Percentiles rank a stretch among this genome's conserved stretches.
These are phyloP conservation scores for Pichia cephalocereana DNA, from an alignment of 805 yeast species.

Conservation along the genomic window DNA sequence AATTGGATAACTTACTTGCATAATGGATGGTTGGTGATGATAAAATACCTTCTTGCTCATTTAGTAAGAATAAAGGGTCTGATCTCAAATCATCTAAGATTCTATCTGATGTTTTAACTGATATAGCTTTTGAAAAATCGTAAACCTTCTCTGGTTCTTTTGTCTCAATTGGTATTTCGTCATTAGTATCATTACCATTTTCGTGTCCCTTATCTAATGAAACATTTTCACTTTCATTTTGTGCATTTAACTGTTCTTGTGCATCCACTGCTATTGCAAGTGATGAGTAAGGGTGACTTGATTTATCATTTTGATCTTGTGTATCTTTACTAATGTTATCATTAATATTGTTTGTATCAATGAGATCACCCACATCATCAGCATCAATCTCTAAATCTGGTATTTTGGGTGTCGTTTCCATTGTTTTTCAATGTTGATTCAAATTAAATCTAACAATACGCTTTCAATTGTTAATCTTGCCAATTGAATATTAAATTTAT, in stretches of 20 bases:
- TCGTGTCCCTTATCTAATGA: not conserved
- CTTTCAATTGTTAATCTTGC: too few species aligned
- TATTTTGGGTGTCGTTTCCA: not conserved
- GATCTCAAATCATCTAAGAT: slow-evolving; percentile 54
- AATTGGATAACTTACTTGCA: slow-evolving; percentile 9
- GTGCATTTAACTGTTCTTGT: not conserved
- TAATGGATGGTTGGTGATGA: slow-evolving; percentile 28
- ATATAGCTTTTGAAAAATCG: slow-evolving; percentile 16
- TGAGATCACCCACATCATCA: not conserved
- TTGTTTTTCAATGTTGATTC: too few species aligned
- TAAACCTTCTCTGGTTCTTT: slow-evolving; percentile 4
- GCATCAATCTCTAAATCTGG: not conserved
- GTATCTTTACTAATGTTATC: too few species aligned
- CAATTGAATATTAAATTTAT: not conserved
- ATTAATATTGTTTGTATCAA: not conserved
- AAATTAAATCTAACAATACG: too few species aligned
- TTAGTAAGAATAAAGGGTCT: slow-evolving; percentile 29
- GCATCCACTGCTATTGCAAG: not conserved
- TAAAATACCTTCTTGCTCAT: slow-evolving; percentile 21
- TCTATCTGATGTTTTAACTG: slow-evolving; percentile 58
- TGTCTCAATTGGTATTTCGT: not conserved
- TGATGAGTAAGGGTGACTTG: not conserved
- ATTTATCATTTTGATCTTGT: not conserved
- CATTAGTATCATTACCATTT: not conserved
- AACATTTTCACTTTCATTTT: not conserved